phyloP scores from a whole-genome alignment of 306 rosid genomes.

The Ziziphus jujuba region DNA sequence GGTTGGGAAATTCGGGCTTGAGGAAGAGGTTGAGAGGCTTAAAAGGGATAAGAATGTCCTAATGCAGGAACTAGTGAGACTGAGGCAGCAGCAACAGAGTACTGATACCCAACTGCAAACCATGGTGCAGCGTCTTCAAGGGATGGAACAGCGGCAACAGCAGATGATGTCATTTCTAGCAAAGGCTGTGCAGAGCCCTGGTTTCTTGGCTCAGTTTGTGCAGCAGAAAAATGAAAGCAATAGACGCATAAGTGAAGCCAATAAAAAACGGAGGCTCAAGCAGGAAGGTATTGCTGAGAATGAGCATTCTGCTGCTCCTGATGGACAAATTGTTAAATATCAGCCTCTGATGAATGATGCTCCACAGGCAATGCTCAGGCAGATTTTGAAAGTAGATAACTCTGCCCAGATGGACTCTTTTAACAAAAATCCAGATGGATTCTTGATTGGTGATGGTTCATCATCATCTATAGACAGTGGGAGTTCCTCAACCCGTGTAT shows the following conservation, averaged over 20 bases:
- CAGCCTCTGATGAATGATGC: slow-evolving; percentile 75
- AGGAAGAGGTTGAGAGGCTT: slow-evolving; percentile 96
- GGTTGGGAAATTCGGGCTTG: slow-evolving; percentile 96
- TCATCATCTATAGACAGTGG: slow-evolving; percentile 54
- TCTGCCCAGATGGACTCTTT: slow-evolving; percentile 58
- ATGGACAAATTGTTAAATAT: slow-evolving; percentile 86
- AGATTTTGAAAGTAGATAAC: slow-evolving; percentile 67
- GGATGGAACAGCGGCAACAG: slow-evolving; percentile 98
- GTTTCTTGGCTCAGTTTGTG: slow-evolving; percentile 91
- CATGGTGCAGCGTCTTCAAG: slow-evolving; percentile 93
- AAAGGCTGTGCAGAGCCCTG: slow-evolving; percentile 94
- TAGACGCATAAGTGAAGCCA: slow-evolving; percentile 72
- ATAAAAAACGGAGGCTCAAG: slow-evolving; percentile 83
- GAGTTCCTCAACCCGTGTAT: slow-evolving; percentile 57
- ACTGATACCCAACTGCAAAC: slow-evolving; percentile 91
- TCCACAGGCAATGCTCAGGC: slow-evolving; percentile 74
- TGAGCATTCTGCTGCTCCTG: slow-evolving; percentile 48
- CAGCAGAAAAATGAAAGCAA: slow-evolving; percentile 90
- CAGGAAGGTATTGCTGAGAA: slow-evolving; percentile 68
- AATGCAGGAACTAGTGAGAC: slow-evolving; percentile 95
- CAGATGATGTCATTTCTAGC: slow-evolving; percentile 99
- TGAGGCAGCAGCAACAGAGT: slow-evolving; percentile 97
- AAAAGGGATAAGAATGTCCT: slow-evolving; percentile 97
- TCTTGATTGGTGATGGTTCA: slow-evolving; percentile 58
- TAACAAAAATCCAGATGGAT: slow-evolving; percentile 42